phyloP scores from a whole-genome alignment of 2,329 filamentous ascomycete genomes.

The Beauveria asiatica region DNA sequence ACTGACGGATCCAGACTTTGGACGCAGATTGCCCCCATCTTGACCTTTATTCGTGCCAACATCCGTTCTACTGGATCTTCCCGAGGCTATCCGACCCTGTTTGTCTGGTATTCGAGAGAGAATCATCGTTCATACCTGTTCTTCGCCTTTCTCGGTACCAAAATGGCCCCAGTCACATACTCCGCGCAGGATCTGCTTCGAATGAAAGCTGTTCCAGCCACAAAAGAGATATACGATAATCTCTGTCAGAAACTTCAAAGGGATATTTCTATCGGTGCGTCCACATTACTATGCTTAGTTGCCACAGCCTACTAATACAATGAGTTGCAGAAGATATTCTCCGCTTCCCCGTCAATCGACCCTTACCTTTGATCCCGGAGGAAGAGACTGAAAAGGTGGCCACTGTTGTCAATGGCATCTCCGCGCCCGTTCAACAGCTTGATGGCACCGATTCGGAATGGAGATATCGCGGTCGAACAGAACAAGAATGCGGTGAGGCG shows the following conservation, averaged over 20 bases:
- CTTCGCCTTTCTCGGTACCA: conserved; percentile 29
- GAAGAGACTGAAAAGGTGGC: conserved; percentile 16
- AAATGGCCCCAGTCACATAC: conserved; percentile 37
- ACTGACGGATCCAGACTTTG: conserved; percentile 23
- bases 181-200: conserved; percentile 35
- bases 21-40: conserved; percentile 24
- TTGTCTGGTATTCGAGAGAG: conserved; percentile 28
- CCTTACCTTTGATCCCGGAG: conserved; percentile 24
- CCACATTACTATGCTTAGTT: neutral
- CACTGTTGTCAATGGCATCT: conserved; percentile 6
- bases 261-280: conserved; percentile 34
- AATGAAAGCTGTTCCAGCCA: conserved; percentile 21
- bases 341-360: conserved; percentile 19
- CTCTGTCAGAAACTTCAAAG: conserved; percentile 27
- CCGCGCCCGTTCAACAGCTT: conserved; percentile 21
- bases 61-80: conserved; percentile 14
- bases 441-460: conserved; percentile 35
- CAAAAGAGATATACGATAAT: conserved; percentile 20
- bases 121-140: conserved; percentile 31
- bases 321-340: conserved; percentile 23
- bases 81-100: conserved; percentile 28
- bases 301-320: conserved; percentile 8
- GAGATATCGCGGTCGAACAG: conserved; percentile 38
- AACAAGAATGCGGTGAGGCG: conserved; percentile 31
- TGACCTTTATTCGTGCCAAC: conserved; percentile 25